phyloP scores from a whole-genome alignment of 2,329 filamentous ascomycete species.

The Fusarium sp. region DNA sequence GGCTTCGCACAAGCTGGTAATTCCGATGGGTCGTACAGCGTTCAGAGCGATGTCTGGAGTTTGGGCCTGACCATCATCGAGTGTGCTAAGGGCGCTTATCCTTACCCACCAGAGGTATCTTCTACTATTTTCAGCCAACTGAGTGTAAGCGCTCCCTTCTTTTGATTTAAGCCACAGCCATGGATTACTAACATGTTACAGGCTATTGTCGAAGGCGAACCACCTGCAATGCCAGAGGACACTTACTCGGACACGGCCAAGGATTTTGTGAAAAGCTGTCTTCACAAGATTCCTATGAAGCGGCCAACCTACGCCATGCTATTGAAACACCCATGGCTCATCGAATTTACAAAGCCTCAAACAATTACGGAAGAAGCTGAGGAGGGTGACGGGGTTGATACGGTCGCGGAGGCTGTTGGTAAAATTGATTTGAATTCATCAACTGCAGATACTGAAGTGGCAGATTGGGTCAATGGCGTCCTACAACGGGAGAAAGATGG shows the following conservation, averaged over 20 bases:
- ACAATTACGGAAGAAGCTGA: slow-evolving; percentile 78
- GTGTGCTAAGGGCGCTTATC: slow-evolving; percentile 93
- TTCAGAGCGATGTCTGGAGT: slow-evolving; percentile 98
- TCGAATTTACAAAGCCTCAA: slow-evolving; percentile 78
- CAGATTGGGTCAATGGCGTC: slow-evolving; percentile 82
- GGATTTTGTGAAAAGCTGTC: slow-evolving; percentile 88
- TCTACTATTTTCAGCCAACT: slow-evolving; percentile 99
- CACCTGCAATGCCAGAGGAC: slow-evolving; percentile 83
- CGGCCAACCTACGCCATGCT: slow-evolving; percentile 95
- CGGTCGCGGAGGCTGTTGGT: slow-evolving; percentile 57
- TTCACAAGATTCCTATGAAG: slow-evolving; percentile 92
- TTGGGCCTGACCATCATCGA: slow-evolving; percentile 94
- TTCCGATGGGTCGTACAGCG: slow-evolving; percentile 89
- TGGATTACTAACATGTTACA: slow-evolving; percentile 54
- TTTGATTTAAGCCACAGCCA: not conserved
- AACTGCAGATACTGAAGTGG: slow-evolving; percentile 81
- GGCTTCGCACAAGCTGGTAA: slow-evolving; percentile 77
- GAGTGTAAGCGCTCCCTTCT: slow-evolving; percentile 73
- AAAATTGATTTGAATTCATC: slow-evolving; percentile 56
- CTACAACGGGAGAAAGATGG: slow-evolving; percentile 69
- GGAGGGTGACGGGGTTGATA: slow-evolving; percentile 64
- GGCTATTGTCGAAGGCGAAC: slow-evolving; percentile 98
- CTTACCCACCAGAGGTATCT: slow-evolving; percentile 96
- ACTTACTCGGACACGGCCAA: slow-evolving; percentile 83
- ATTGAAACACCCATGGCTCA: slow-evolving; percentile 89